Conservation (phyloP, 1,284 basidiomycete genomes). For the Rhodofomes roseus region DNA sequence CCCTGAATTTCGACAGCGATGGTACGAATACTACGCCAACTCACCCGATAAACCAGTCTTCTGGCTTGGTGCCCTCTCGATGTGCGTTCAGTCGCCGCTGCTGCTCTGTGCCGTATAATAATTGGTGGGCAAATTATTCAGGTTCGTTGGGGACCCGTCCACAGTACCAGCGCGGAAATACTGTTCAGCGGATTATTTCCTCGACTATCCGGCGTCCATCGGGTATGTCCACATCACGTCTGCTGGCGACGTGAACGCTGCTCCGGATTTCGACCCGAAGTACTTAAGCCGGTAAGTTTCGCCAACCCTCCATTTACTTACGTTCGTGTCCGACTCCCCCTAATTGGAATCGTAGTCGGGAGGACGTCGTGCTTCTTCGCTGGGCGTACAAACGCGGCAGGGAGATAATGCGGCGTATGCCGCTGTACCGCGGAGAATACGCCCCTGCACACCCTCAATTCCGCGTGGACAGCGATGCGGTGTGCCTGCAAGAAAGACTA, state of each 20-base stretch:
- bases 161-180: conserved; percentile 26
- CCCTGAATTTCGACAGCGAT: conserved; percentile 39
- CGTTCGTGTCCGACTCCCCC: not conserved
- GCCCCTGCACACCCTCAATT: conserved; percentile 28
- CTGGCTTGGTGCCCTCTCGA: conserved; percentile 28
- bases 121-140: conserved; percentile 3
- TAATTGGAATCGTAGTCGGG: conserved; percentile 10
- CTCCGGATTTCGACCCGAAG: conserved; percentile 33
- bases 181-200: conserved; percentile 32
- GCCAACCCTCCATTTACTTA: too few species aligned
- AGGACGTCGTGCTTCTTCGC: conserved; percentile 38
- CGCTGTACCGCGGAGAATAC: conserved; percentile 33
- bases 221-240: conserved; percentile 44
- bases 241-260: conserved; percentile 31
- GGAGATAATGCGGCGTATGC: conserved; percentile 33
- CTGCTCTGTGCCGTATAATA: not conserved
- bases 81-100: conserved; percentile 27
- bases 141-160: conserved; percentile 27
- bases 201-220: conserved; percentile 18
- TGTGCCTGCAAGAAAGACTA: not conserved
- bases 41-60: conserved; percentile 48
- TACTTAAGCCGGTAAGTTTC: conserved; percentile 18
- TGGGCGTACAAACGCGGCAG: conserved; percentile 34
- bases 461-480: conserved; percentile 15
- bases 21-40: conserved; percentile 41